phyloP scores from a whole-genome alignment of 1,139 yeast genomes.

The Pichia sp. region DNA sequence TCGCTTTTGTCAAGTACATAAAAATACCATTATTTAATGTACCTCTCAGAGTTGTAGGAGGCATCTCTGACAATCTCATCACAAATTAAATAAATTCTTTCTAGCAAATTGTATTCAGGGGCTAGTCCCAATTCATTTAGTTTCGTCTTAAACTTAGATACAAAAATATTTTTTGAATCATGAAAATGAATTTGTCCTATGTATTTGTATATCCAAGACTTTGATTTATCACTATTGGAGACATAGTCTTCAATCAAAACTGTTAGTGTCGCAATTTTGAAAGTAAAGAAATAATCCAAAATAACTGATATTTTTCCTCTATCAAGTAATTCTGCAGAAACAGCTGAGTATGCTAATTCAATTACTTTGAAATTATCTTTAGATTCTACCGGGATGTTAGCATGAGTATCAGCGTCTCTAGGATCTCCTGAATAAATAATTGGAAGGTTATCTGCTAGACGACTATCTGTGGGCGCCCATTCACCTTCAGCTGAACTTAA shows the following conservation, averaged over 20 bases:
- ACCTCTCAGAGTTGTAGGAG: constrained; percentile 13
- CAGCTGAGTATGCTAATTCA: too few relatives aligned
- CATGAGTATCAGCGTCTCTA: too few relatives aligned
- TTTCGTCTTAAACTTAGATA: background rate
- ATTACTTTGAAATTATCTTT: too few relatives aligned
- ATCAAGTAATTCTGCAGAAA: constrained; percentile 12
- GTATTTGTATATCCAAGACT: constrained; percentile 15
- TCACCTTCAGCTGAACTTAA: too few relatives aligned
- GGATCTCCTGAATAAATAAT: too few relatives aligned
- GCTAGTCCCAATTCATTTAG: background rate
- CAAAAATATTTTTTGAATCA: constrained; percentile 17
- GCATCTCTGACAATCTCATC: background rate
- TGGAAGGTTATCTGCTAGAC: too few relatives aligned
- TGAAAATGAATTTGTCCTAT: constrained; percentile 18
- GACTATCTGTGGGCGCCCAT: too few relatives aligned
- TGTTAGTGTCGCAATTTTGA: background rate
- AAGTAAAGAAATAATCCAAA: constrained; percentile 13
- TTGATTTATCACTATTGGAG: background rate
- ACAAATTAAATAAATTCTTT: background rate
- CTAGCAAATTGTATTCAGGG: background rate
- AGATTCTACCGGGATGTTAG: too few relatives aligned
- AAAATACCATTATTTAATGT: too few relatives aligned
- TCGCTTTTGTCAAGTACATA: too few relatives aligned
- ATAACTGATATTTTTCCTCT: constrained; percentile 18
- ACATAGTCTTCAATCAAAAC: background rate